phyloP scores from a whole-genome alignment of 164 flowering plant genomes.

The Pachysandra terminalis region DNA sequence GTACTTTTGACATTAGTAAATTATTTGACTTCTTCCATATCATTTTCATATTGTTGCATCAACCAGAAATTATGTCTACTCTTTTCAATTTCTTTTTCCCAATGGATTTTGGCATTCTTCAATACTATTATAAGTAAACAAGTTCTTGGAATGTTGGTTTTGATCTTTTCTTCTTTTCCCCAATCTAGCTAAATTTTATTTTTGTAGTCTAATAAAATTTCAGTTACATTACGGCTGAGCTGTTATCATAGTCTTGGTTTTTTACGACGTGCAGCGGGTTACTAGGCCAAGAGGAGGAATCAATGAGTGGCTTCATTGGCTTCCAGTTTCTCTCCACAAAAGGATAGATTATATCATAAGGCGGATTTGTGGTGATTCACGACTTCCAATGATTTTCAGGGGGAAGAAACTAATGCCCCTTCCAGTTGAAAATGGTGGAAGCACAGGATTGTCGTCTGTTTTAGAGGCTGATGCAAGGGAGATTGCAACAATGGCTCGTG shows the following conservation, averaged over 20 bases:
- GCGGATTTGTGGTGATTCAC: conserved; percentile 46
- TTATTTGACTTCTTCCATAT: no score
- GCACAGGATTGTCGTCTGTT: conserved; percentile 43
- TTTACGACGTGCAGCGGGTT: conserved; percentile 55
- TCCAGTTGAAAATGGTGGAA: conserved; percentile 43
- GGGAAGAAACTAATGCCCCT: conserved; percentile 32
- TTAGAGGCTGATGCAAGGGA: conserved; percentile 76
- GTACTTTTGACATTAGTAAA: no score
- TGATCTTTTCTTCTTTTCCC: no score
- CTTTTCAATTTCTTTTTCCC: neutral
- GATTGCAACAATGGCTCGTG: conserved; percentile 71
- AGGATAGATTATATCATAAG: conserved; percentile 46
- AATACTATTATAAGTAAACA: no score
- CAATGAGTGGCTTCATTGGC: conserved; percentile 89
- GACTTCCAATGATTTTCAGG: conserved; percentile 18
- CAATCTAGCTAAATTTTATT: neutral
- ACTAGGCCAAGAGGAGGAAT: conserved; percentile 85
- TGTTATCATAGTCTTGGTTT: conserved; percentile 6
- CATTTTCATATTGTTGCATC: no score
- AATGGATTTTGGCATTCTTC: neutral
- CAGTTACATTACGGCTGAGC: neutral
- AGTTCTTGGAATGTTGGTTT: no score
- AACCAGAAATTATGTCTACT: no score
- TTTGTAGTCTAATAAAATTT: neutral
- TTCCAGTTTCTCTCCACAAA: conserved; percentile 77